Evolutionary conservation across 441 rosid species (phyloP), one percentile per base, ranked within the genome.

Genomic region (Arabidopsis lyrata): DNA sequence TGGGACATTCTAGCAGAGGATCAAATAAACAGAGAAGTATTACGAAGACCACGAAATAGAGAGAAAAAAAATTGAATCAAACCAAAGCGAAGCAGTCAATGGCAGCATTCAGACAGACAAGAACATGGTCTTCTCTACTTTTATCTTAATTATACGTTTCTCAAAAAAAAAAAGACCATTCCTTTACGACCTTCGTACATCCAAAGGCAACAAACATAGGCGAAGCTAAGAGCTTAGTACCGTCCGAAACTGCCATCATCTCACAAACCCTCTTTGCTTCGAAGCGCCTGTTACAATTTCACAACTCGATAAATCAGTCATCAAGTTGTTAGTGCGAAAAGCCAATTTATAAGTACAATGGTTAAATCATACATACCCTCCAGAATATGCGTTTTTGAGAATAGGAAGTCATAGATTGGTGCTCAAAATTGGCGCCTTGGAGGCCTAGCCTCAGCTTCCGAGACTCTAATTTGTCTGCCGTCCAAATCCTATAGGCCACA

Each of bases 401-500:
- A 42, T 53, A 35, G 50, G 7, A 31, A 36, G 32, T 54, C 63
- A 58, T 10, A 34, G 35, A 50, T 22, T 47, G 63, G 56, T n/a
- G 32, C 88, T 91, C 83, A 91, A 90, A 84, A 91, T 47, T 78
- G 86, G 45, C 95, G 91, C 83, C 93, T 87, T 50, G 96, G 89
- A 57, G 96, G 97, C 80, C 79, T 88, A 74, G 91, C 77, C 78
- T 95, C 99, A 16, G 98, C 98, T 5, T 84, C 83, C 6, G 97
- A 85, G 62, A 92, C 99, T 69, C 97, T 87, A 63, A 95, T 87
- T 48, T 88, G 14, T 74, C 99, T 91, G 22, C 98, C 99, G 66
- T 84, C 91, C 86, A 92, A 83, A 74, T 93, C 98, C 99, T 95
- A 81, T 57, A 81, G 0, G 11, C 27, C 53, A 44, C 1, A 13